Evolutionary conservation across 139 green algal genomes (phyloP).

Genomic region (Diplosphaera chodatii): DNA sequence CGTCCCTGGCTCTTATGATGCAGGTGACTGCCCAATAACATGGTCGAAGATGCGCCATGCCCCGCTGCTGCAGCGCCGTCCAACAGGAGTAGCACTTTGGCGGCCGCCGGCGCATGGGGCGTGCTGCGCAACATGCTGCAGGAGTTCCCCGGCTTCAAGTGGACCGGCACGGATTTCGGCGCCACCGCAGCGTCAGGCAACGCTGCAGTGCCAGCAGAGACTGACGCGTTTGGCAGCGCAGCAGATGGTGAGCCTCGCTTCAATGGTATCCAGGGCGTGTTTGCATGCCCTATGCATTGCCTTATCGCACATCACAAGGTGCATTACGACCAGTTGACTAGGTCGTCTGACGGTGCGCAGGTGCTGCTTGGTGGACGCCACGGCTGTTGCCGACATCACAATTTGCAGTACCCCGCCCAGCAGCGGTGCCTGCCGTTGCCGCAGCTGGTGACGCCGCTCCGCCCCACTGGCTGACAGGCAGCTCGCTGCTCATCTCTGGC

Average conservation of each 20-base stretch:
- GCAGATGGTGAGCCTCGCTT: not conserved
- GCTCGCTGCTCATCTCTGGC: slow-evolving; percentile 39
- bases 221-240: slow-evolving; percentile 8
- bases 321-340: too few species aligned
- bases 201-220: not conserved
- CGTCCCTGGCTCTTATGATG: too few species aligned
- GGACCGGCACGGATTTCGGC: not conserved
- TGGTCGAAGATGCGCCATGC: too few species aligned
- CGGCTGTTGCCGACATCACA: not conserved
- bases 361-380: slow-evolving; percentile 3
- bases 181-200: not conserved
- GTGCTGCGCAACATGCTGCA: slow-evolving; percentile 7
- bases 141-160: slow-evolving; percentile 9
- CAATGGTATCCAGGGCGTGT: too few species aligned
- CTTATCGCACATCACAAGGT: too few species aligned
- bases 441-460: not conserved
- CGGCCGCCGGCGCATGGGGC: not conserved
- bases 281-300: too few species aligned
- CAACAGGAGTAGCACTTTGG: not conserved
- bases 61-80: not conserved
- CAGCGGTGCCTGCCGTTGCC: not conserved
- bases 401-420: not conserved
- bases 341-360: too few species aligned
- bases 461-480: not conserved
- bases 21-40: too few species aligned